Conservation (phyloP, 495 filamentous ascomycete genomes). For the Aspergillus heteromorphus region DNA sequence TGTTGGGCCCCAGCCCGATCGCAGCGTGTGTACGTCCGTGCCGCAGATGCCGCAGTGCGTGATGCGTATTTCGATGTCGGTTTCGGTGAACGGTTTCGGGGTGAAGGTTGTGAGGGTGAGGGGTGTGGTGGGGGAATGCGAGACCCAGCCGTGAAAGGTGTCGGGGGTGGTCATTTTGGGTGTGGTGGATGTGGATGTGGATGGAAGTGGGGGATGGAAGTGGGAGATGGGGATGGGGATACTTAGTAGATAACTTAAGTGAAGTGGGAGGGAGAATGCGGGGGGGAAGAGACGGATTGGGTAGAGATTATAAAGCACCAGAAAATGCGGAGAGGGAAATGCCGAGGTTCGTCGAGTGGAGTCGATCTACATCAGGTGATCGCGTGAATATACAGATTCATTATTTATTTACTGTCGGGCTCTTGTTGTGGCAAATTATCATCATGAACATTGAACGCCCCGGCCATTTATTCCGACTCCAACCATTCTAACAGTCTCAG, state of each 20-base stretch:
- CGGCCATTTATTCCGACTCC: too few species aligned
- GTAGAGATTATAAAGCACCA: not conserved
- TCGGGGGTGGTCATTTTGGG: conserved; percentile 21
- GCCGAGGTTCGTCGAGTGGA: not conserved
- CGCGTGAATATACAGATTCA: not conserved
- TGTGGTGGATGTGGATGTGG: conserved; percentile 3
- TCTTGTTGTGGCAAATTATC: too few species aligned
- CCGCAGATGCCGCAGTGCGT: conserved; percentile 85
- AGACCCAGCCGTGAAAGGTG: conserved; percentile 80
- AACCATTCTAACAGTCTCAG: too few species aligned
- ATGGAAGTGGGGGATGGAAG: not conserved
- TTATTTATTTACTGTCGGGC: too few species aligned
- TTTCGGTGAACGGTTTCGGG: conserved; percentile 73
- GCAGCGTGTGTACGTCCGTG: conserved; percentile 68
- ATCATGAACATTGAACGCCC: not conserved
- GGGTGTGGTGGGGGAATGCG: conserved; percentile 60
- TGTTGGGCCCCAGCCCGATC: conserved; percentile 66
- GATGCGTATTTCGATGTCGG: conserved; percentile 58
- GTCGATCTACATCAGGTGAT: not conserved
- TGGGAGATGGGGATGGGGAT: not conserved
- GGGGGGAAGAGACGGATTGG: not conserved
- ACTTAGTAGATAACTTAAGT: not conserved
- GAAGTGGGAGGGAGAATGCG: not conserved
- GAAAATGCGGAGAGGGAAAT: too few species aligned
- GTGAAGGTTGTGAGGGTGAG: conserved; percentile 67